Base-by-base conservation (phyloP, 2,329 filamentous ascomycete genomes). In the Samsoniella hepiali region DNA sequence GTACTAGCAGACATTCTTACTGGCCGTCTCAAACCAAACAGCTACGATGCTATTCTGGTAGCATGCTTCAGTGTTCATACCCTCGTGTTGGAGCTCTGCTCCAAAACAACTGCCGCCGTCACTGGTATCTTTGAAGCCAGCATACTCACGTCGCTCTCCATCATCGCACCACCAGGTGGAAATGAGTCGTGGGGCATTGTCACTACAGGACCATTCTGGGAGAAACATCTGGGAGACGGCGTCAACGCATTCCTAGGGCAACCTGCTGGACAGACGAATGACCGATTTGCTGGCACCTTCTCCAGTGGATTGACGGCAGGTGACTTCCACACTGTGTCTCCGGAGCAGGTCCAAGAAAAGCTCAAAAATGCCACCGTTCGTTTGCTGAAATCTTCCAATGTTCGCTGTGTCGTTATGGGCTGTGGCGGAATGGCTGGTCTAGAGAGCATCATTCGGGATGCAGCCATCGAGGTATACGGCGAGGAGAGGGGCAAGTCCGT, bases 381-480 rank as follows among this genome's bases (percentile, higher is more conserved):
- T 58, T 77, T 97, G 32, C 75, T 96, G 34, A 73, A 72, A 8
- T 79, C 79, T 13, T 78, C 82, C 0, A 78, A 80, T 3, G 84
- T 93, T 0, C 79, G 81, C 5, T 90, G 88, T 31, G 85, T 97
- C 8, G 90, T 91, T 70, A 83, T 97, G 79, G 93, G 93, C 0
- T 97, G 93, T 73, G 93, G 91, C 3, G 93, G 93, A 0, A 97
- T 97, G 93, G 88, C 89, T 1, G 93, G 93, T 0, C 82, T 97
- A 76, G 90, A 95, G 69, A 81, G 86, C 47, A 88, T 88, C 64
- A 92, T 97, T 45, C 83, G 88, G 40, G 81, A 84, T 50, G 89
- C 89, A 1, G 89, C 90, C 42, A 70, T 84, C 0, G 86, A 90
- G 64, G 80, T 84, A 57, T 81, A 89, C 63, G 90, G 90, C 1